A percentile compares a stretch with the other conserved stretches of the same genome.
phyloP scores from a whole-genome alignment of 495 filamentous ascomycete genomes.

The Venustampulla echinocandica region DNA sequence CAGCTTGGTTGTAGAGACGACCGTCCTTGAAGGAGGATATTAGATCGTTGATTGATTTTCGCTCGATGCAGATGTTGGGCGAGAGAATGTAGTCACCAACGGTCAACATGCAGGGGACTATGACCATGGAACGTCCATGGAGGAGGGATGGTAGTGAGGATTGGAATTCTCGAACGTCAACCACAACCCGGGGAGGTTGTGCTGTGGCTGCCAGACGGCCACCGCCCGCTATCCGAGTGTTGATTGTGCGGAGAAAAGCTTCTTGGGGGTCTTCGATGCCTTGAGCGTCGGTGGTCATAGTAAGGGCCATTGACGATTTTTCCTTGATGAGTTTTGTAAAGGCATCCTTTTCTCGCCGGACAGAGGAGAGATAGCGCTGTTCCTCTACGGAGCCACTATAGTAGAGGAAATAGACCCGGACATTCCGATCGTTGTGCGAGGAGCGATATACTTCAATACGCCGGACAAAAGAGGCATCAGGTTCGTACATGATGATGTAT shows the following conservation, averaged over 20 bases:
- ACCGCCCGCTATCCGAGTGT: slow-evolving; percentile 92
- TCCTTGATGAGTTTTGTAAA: slow-evolving; percentile 92
- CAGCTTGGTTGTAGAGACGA: slow-evolving; percentile 82
- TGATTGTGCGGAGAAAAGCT: slow-evolving; percentile 86
- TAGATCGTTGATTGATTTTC: slow-evolving; percentile 84
- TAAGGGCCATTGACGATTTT: slow-evolving; percentile 84
- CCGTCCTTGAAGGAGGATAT: slow-evolving; percentile 88
- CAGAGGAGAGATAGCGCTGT: slow-evolving; percentile 82
- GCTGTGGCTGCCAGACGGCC: slow-evolving; percentile 82
- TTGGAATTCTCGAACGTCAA: slow-evolving; percentile 93
- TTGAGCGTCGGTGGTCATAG: slow-evolving; percentile 64
- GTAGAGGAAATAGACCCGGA: slow-evolving; percentile 92
- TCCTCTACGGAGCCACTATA: slow-evolving; percentile 94
- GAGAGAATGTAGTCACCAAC: slow-evolving; percentile 95
- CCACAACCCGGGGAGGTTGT: slow-evolving; percentile 83
- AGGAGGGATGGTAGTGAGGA: slow-evolving; percentile 86
- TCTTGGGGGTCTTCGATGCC: slow-evolving; percentile 78
- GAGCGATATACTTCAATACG: slow-evolving; percentile 93
- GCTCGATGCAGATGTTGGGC: slow-evolving; percentile 85
- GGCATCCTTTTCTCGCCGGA: slow-evolving; percentile 87
- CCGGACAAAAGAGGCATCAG: slow-evolving; percentile 90
- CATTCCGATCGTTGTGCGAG: slow-evolving; percentile 80
- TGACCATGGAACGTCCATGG: slow-evolving; percentile 74
- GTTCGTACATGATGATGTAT: slow-evolving; percentile 98
- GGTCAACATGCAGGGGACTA: slow-evolving; percentile 90